These are phyloP conservation scores for Heliamphora pulchella DNA, from an alignment of 179 eudicot genomes.

Conservation along the genomic window DNA sequence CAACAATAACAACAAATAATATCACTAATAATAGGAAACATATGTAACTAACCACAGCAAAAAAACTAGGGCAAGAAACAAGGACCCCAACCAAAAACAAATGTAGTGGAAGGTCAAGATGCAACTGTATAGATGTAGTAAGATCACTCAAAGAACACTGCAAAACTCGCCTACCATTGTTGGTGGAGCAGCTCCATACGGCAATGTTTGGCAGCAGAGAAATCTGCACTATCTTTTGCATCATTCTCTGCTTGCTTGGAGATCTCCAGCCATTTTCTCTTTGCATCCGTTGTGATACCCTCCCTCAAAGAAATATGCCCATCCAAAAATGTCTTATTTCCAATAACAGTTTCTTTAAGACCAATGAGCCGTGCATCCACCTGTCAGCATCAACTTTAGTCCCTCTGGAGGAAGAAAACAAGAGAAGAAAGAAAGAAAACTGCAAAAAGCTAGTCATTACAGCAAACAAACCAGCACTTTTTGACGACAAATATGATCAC, in stretches of 20 bases:
- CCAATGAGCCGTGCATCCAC: conserved; percentile 62
- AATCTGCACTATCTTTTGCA: conserved; percentile 61
- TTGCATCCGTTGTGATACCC: conserved; percentile 71
- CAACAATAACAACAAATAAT: neutral
- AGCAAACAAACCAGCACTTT: conserved; percentile 60
- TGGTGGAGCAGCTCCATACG: conserved; percentile 84
- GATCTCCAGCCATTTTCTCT: conserved; percentile 88
- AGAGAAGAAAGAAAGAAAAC: neutral
- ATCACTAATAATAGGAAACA: neutral
- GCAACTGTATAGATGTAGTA: neutral
- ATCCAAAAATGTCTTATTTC: conserved; percentile 63
- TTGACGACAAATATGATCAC: conserved; percentile 63
- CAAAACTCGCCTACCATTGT: conserved; percentile 41
- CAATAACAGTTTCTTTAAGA: conserved; percentile 49
- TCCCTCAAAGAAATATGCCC: conserved; percentile 65
- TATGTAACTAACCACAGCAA: neutral
- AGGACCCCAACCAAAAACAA: neutral
- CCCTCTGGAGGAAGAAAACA: conserved; percentile 10
- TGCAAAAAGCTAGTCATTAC: neutral
- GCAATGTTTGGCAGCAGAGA: conserved; percentile 94
- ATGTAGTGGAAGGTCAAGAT: conserved; percentile 6
- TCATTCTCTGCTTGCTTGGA: conserved; percentile 55
- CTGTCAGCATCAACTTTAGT: conserved; percentile 28
- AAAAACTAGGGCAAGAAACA: neutral
- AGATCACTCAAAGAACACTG: neutral